phyloP scores from a whole-genome alignment of 768 basidiomycete genomes.

The Mycena albidolilacea region DNA sequence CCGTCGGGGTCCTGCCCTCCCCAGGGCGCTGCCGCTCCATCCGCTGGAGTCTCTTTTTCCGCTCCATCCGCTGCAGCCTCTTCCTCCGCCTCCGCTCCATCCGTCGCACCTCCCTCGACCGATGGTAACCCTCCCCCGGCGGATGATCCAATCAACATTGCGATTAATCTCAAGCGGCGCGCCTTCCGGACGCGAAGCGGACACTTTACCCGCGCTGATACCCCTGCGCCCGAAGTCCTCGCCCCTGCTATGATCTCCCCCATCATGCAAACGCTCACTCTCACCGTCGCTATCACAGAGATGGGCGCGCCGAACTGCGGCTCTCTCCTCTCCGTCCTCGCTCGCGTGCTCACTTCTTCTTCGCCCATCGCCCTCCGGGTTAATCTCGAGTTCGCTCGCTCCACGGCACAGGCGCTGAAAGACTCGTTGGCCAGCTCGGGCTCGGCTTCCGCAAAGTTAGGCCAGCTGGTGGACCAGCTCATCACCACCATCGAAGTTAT shows the following conservation, averaged over 20 bases:
- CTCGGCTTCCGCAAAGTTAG: neutral
- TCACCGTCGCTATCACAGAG: neutral
- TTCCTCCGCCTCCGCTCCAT: too few relatives aligned
- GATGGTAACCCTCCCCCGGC: too few relatives aligned
- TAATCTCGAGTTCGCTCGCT: neutral
- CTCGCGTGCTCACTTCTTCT: neutral
- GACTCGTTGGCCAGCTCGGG: neutral
- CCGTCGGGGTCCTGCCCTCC: neutral
- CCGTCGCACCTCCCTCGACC: too few relatives aligned
- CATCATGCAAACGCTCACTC: neutral
- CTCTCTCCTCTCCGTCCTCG: neutral
- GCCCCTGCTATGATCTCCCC: neutral
- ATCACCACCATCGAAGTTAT: neutral
- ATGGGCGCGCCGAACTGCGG: neutral
- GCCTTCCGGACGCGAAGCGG: conserved; percentile 1
- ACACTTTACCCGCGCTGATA: neutral
- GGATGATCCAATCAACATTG: too few relatives aligned
- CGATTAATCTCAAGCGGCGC: neutral
- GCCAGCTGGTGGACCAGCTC: neutral
- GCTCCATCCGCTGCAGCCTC: too few relatives aligned
- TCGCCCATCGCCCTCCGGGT: neutral
- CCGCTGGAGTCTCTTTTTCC: neutral
- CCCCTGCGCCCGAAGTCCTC: neutral
- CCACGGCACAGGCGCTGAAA: neutral
- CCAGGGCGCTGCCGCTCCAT: neutral